Evolutionary conservation across 805 yeast genomes (phyloP), one percentile per base, ranked within the genome.

Genomic region (Myxozyma sirexii): DNA sequence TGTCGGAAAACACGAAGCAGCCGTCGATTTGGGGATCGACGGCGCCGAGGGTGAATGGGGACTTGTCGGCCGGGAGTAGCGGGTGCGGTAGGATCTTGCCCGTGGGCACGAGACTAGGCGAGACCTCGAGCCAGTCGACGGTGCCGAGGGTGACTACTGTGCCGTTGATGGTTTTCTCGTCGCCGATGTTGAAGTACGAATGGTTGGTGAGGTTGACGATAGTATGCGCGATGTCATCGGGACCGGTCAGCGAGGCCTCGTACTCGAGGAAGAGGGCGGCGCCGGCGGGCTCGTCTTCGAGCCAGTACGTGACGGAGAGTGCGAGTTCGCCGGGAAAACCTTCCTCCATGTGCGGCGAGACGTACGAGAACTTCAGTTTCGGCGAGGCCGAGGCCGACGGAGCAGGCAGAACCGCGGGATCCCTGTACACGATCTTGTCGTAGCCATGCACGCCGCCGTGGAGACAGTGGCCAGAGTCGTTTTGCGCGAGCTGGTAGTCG

Each of bases 291-390:
- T 69, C 72, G 29, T 71, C 70, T 47, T 67, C 69, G 33, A 83
- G 66, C 26, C 78, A 76, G 70, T 83, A 85, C 37, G 71, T 77
- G 31, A 82, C 83, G 15, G 64, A 64, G 10, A 79, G 78, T 41
- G 73, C 75, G 60, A 85, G 73, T 47, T 79, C 80, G 23, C 86
- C 87, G 15, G 89, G 89, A 72, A 82, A 85, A 13, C 86, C 87
- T 60, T 82, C 78, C 52, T 76, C 75, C 24, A 81, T 77, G 62
- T 80, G 81, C 17, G 71, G 62, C 56, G 84, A 86, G 39, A 76
- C 65, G 41, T 76, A 72, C 17, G 73, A 65, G 68, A 80, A 84
- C 47, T 71, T 74, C 60, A 76, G 64, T 27, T 59, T 57, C 4
- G 64, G 56, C 12, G 74, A 63, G 45, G 71, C 66, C 24, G 71